A percentile compares a stretch with the other conserved stretches of the same genome.
Conservation (phyloP, 495 filamentous ascomycete species). For the Penicillium salamii region DNA sequence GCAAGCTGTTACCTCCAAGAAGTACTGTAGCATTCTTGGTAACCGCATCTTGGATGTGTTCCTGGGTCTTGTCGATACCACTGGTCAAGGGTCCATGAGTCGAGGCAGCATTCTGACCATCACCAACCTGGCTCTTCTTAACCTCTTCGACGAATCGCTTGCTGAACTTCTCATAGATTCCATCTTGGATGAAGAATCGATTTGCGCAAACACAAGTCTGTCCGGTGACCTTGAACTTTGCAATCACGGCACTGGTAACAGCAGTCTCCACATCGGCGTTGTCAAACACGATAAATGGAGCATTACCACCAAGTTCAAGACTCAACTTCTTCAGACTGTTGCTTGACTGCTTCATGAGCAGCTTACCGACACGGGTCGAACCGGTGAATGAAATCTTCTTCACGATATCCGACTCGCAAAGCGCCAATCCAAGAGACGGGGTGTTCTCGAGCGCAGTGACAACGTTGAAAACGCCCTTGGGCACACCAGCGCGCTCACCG, state of each 20-base stretch:
- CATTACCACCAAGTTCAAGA: conserved; percentile 53
- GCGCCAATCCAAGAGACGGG: conserved; percentile 35
- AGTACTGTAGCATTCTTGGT: not conserved
- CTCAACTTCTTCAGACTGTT: conserved; percentile 49
- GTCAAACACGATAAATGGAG: conserved; percentile 54
- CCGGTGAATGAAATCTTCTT: conserved; percentile 53
- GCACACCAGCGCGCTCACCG: conserved; percentile 47
- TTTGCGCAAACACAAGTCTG: conserved; percentile 10
- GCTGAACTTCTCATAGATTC: conserved; percentile 36
- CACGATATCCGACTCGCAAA: conserved; percentile 37
- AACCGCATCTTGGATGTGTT: conserved; percentile 65
- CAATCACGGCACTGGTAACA: not conserved
- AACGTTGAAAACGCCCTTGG: conserved; percentile 48
- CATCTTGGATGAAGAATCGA: conserved; percentile 1
- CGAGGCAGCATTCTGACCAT: conserved; percentile 58
- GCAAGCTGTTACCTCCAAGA: not conserved
- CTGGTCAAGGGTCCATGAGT: conserved; percentile 77
- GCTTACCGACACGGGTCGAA: conserved; percentile 47
- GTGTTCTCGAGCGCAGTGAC: conserved; percentile 49
- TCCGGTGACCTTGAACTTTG: conserved; percentile 1
- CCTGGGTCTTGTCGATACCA: conserved; percentile 64
- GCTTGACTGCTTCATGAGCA: conserved; percentile 43
- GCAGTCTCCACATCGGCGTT: conserved; percentile 48
- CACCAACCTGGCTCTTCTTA: conserved; percentile 60
- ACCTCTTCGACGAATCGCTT: conserved; percentile 50